Evolutionary conservation across 208 protist species (phyloP).

Genomic region (Wallacemonas collosoma): DNA sequence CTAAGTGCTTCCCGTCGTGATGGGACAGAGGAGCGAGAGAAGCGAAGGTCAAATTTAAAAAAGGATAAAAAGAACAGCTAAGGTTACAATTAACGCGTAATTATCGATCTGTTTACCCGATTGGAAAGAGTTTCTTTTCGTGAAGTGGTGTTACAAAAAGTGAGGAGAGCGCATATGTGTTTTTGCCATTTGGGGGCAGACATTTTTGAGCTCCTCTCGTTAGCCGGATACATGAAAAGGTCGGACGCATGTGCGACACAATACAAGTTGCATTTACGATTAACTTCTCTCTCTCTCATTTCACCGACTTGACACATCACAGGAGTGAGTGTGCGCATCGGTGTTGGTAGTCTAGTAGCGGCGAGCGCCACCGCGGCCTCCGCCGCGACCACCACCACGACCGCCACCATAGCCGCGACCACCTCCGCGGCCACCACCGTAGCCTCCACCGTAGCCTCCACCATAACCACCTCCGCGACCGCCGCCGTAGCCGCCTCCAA

Average conservation of each 20-base stretch:
- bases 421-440: conserved; percentile 19
- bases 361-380: conserved; percentile 29
- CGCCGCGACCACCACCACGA: conserved; percentile 22
- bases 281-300: too few relatives aligned
- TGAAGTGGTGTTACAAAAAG: background rate
- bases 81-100: conserved; percentile 10
- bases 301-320: background rate
- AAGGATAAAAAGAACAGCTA: conserved; percentile 10
- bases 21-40: too few relatives aligned
- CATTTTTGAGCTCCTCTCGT: too few relatives aligned
- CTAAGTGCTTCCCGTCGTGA: too few relatives aligned
- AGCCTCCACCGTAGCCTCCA: conserved; percentile 20
- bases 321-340: background rate
- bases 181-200: too few relatives aligned
- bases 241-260: too few relatives aligned
- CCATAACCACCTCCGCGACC: conserved; percentile 19
- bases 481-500: conserved; percentile 30
- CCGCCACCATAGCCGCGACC: conserved; percentile 15
- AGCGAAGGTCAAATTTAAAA: background rate
- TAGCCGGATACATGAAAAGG: too few relatives aligned
- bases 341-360: conserved; percentile 8
- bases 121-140: background rate
- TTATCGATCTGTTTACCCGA: background rate
- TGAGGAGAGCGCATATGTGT: too few relatives aligned
- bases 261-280: too few relatives aligned